Percentiles rank a stretch among this genome's conserved stretches.
These are phyloP conservation scores for Solanum hybrid DNA, from an alignment of 305 asterid genomes.

Conservation along the genomic window DNA sequence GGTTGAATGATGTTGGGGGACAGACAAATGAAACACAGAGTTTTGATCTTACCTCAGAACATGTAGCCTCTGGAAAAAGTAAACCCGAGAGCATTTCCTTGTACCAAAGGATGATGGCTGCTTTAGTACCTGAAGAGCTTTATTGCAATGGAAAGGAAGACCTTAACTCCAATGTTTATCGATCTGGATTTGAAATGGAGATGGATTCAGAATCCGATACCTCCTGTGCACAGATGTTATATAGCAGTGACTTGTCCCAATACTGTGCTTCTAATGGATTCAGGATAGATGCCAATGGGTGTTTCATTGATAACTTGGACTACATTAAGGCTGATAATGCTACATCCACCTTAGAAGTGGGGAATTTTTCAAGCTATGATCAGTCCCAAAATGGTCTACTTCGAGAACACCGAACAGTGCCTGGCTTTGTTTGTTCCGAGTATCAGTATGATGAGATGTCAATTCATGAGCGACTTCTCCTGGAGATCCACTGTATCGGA, in stretches of 20 bases:
- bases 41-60: constrained; percentile 38
- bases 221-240: constrained; percentile 31
- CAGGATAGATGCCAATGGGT: constrained; percentile 31
- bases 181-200: constrained; percentile 45
- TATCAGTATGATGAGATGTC: constrained; percentile 59
- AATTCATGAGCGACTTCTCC: constrained; percentile 56
- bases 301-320: constrained; percentile 38
- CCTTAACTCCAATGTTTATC: constrained; percentile 32
- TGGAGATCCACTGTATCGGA: constrained; percentile 77
- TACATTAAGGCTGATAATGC: constrained; percentile 19
- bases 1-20: constrained; percentile 36
- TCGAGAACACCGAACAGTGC: constrained; percentile 28
- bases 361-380: constrained; percentile 28
- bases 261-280: constrained; percentile 44
- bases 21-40: constrained; percentile 43
- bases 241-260: constrained; percentile 34
- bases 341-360: constrained; percentile 25
- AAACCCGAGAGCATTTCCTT: constrained; percentile 43
- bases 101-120: constrained; percentile 74
- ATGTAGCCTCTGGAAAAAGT: constrained; percentile 35
- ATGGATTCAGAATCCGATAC: constrained; percentile 36
- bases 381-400: constrained; percentile 37
- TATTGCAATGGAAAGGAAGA: constrained; percentile 38
- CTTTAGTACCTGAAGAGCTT: constrained; percentile 55
- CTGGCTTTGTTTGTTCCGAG: constrained; percentile 43